Base-by-base conservation (phyloP, 257 asterid species). In the Misopates orontium region DNA sequence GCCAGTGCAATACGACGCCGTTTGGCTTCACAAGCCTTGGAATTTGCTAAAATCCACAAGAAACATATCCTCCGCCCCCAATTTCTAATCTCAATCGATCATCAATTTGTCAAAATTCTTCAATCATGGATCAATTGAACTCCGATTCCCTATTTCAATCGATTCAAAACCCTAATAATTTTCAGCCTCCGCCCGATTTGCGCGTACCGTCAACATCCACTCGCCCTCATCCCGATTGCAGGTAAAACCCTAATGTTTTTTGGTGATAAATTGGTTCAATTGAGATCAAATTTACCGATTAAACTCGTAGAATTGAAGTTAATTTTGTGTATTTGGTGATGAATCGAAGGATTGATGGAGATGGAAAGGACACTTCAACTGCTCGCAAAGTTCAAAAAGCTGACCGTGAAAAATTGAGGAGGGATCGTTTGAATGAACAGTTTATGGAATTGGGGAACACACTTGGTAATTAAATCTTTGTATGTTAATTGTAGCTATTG, bases 371-470 rank as follows among this genome's bases (percentile, higher is more conserved):
- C 74, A 63, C 90, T 63, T 51, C 71, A 62, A 73, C 87, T 67
- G 87, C 98, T 58, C 83, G 99, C 77, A 91, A 87, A 83, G 90
- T 86, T 60, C 98, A 91, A 66, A 94, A 94, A 53, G 99, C 99
- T 64, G 99, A 87, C 67, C 96, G 98, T 17, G 99, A 91, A 82
- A 91, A 82, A 73, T 73, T 95, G 77, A 85, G 99, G 86, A 87
- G 99, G 85, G 99, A 91, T 80, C 98, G 97, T 47, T 73, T 91
- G 71, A 95, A 95, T 65, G 98, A 88, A 71, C 99, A 95, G 67
- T 94, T 91, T 77, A 57, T 60, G 44, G 99, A 94, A 74, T 71
- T 94, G 81, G 99, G 98, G 68, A 85, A 71, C 28, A 77, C 95
- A 15, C 95, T 95, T 57, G 99, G 99, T 95, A 83, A 73, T 18